These are phyloP conservation scores for Vitis amurensis DNA, from an alignment of 164 flowering plant genomes.

Conservation along the genomic window DNA sequence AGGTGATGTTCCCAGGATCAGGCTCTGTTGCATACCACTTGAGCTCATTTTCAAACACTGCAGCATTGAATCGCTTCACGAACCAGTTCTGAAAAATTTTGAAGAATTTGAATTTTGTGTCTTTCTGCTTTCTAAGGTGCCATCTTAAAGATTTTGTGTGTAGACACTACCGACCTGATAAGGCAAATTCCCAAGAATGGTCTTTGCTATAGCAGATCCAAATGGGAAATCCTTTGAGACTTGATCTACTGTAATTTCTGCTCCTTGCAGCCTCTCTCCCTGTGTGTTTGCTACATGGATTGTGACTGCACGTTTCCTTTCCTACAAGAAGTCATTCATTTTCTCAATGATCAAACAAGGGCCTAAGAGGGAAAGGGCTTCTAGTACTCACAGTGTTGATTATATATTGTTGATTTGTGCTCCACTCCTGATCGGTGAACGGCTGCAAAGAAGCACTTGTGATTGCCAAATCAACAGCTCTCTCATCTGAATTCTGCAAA, in stretches of 20 bases:
- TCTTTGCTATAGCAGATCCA: constrained; percentile 85
- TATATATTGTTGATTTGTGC: constrained; percentile 53
- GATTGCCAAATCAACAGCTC: constrained; percentile 35
- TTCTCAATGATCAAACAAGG: background rate
- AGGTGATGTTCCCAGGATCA: constrained; percentile 61
- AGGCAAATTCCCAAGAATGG: constrained; percentile 69
- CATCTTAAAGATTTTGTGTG: too few relatives aligned
- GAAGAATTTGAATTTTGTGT: background rate
- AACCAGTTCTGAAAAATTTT: constrained; percentile 68
- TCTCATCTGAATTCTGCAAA: constrained; percentile 42
- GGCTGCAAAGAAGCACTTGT: constrained; percentile 82
- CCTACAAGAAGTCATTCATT: constrained; percentile 30
- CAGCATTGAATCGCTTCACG: constrained; percentile 76
- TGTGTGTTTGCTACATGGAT: constrained; percentile 60
- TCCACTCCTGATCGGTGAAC: constrained; percentile 80
- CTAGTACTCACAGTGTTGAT: constrained; percentile 46
- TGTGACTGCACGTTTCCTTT: constrained; percentile 68
- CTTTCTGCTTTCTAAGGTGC: too few relatives aligned
- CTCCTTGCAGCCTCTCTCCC: constrained; percentile 67
- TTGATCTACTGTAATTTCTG: constrained; percentile 53
- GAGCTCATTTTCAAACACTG: constrained; percentile 93
- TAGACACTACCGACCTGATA: constrained; percentile 57
- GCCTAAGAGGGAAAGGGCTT: too few relatives aligned
- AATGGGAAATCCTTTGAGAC: constrained; percentile 82
- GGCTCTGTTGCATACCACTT: constrained; percentile 92